phyloP scores from a whole-genome alignment of 2,329 filamentous ascomycete species.

The Rhexocercosporidium sp. region DNA sequence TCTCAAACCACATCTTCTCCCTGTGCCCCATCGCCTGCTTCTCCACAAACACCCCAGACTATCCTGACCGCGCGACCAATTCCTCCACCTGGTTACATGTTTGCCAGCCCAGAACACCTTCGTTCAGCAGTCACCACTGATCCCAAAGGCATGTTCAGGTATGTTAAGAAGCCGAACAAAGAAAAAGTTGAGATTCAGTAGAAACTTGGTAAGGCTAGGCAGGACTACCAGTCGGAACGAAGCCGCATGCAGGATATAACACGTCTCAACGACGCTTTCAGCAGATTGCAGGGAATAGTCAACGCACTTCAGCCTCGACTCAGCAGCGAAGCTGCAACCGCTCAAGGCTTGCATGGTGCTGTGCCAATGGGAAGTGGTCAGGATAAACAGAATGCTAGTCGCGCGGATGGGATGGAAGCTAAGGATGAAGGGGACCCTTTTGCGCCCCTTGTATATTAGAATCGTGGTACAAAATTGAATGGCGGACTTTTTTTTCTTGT shows the following conservation, averaged over 20 bases:
- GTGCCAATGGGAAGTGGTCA: too few relatives aligned
- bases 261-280: neutral
- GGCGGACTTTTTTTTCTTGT: too few relatives aligned
- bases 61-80: neutral
- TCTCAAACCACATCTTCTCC: neutral
- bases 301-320: neutral
- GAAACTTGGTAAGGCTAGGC: neutral
- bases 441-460: too few relatives aligned
- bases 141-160: neutral
- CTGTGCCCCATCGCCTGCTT: neutral
- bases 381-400: too few relatives aligned
- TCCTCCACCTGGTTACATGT: neutral
- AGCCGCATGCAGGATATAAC: too few relatives aligned
- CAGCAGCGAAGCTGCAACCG: too few relatives aligned
- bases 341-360: too few relatives aligned
- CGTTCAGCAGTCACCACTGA: neutral
- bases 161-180: neutral
- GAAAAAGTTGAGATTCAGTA: neutral
- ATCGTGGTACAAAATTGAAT: too few relatives aligned
- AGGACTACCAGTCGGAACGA: too few relatives aligned
- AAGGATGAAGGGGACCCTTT: too few relatives aligned
- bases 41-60: neutral
- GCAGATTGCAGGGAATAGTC: neutral
- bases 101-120: neutral
- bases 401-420: too few relatives aligned